These are phyloP conservation scores for Physcomitrium patens DNA, from an alignment of 225 moss, liverwort and hornwort species.

Conservation along the genomic window DNA sequence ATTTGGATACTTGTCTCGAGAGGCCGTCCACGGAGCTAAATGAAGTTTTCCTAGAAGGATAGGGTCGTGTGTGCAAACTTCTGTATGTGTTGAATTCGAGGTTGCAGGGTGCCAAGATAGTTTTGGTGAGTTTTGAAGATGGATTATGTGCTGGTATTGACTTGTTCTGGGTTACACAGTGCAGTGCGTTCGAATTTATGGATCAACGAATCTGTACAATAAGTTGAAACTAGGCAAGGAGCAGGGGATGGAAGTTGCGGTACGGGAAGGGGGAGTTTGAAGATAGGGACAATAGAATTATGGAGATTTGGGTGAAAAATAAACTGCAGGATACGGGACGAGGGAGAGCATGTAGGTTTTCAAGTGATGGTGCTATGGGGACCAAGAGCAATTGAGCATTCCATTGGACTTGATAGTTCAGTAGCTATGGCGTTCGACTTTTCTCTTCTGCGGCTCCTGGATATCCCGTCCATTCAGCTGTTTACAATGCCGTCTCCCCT, in stretches of 20 bases:
- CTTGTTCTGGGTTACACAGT: background rate
- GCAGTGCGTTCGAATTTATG: background rate
- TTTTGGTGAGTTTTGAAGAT: conserved; percentile 12
- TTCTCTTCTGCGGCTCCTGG: conserved; percentile 38
- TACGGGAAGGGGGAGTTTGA: background rate
- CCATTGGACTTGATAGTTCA: conserved; percentile 12
- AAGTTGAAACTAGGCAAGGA: background rate
- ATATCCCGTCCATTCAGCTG: conserved; percentile 29
- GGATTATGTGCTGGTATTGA: background rate
- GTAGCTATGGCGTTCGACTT: conserved; percentile 50
- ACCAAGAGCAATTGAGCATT: conserved; percentile 14
- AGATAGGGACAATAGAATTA: background rate
- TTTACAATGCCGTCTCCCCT: conserved; percentile 23
- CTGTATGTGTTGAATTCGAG: background rate
- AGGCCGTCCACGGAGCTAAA: no score
- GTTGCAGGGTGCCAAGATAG: background rate
- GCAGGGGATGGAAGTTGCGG: background rate
- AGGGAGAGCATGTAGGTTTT: background rate
- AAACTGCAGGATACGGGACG: background rate
- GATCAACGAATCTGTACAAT: background rate
- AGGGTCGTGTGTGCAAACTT: no score
- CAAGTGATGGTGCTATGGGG: conserved; percentile 2
- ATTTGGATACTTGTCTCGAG: no score
- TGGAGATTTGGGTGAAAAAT: background rate
- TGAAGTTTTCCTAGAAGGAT: no score